Conservation (phyloP, 139 green algal species). For the Chlamydomonas sphaeroides region DNA sequence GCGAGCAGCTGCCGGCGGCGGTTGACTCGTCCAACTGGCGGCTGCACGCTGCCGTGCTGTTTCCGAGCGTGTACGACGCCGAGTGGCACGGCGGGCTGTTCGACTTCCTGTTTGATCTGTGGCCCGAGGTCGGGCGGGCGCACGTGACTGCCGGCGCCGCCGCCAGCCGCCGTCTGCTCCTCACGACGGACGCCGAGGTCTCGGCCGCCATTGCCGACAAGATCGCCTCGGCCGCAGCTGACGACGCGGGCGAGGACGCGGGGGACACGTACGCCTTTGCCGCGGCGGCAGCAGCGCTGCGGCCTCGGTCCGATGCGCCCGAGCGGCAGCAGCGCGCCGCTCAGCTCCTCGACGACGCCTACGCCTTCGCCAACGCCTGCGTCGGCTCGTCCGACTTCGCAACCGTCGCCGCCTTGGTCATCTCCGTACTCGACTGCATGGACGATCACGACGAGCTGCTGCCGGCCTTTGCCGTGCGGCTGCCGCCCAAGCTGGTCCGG, state of each 20-base stretch:
- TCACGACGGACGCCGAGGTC: conserved; percentile 20
- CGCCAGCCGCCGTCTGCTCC: not conserved
- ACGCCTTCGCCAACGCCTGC: not conserved
- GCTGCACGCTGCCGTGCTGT: conserved; percentile 10
- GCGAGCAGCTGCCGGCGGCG: not conserved
- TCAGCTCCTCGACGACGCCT: conserved; percentile 3
- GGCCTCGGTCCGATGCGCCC: too few relatives aligned
- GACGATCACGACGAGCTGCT: conserved; percentile 22
- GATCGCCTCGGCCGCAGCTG: not conserved
- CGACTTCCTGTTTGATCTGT: conserved; percentile 53
- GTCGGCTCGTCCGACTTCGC: not conserved
- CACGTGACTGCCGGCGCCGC: conserved; percentile 1
- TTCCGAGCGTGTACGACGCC: conserved; percentile 45
- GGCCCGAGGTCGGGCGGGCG: conserved; percentile 36
- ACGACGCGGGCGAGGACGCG: not conserved
- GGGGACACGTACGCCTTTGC: not conserved
- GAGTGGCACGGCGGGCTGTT: conserved; percentile 42
- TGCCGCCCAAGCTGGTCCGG: conserved; percentile 13
- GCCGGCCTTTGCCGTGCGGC: not conserved
- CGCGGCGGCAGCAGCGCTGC: not conserved
- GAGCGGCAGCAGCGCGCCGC: not conserved
- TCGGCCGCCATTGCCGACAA: not conserved
- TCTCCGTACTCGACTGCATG: conserved; percentile 37
- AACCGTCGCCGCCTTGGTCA: not conserved
- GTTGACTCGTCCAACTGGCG: conserved; percentile 18